These are phyloP conservation scores for Knufia petricola DNA, from an alignment of 2,329 filamentous ascomycete species.

Conservation along the genomic window DNA sequence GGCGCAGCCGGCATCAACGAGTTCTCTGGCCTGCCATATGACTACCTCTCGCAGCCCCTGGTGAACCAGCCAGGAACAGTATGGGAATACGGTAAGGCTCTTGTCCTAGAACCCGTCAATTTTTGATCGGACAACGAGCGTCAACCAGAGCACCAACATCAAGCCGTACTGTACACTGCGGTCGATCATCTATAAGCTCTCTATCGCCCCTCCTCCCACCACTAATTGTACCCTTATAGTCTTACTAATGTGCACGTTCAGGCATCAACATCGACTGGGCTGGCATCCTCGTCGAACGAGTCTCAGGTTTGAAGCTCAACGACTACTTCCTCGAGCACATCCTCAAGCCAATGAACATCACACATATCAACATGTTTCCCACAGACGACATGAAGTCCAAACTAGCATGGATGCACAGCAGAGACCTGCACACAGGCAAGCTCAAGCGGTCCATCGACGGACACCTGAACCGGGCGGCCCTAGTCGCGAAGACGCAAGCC, in stretches of 20 bases:
- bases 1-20: slow-evolving; percentile 47
- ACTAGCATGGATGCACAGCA: slow-evolving; percentile 49
- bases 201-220: too few relatives aligned
- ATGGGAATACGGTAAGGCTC: slow-evolving; percentile 58
- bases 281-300: slow-evolving; percentile 40
- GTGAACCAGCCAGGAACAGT: slow-evolving; percentile 54
- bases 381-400: slow-evolving; percentile 43
- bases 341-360: slow-evolving; percentile 39
- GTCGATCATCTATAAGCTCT: too few relatives aligned
- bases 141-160: too few relatives aligned
- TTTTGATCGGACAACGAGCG: too few relatives aligned
- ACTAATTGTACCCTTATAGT: too few relatives aligned
- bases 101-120: too few relatives aligned
- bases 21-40: slow-evolving; percentile 40
- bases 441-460: slow-evolving; percentile 31
- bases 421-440: slow-evolving; percentile 37
- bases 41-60: slow-evolving; percentile 44
- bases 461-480: slow-evolving; percentile 41
- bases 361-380: slow-evolving; percentile 50
- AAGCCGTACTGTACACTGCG: too few relatives aligned
- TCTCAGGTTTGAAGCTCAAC: slow-evolving; percentile 36
- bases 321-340: slow-evolving; percentile 43
- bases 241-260: too few relatives aligned
- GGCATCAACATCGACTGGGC: slow-evolving; percentile 48
- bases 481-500: slow-evolving; percentile 35